Conservation (phyloP, 1,284 basidiomycete species). For the Blastosporella zonata region DNA sequence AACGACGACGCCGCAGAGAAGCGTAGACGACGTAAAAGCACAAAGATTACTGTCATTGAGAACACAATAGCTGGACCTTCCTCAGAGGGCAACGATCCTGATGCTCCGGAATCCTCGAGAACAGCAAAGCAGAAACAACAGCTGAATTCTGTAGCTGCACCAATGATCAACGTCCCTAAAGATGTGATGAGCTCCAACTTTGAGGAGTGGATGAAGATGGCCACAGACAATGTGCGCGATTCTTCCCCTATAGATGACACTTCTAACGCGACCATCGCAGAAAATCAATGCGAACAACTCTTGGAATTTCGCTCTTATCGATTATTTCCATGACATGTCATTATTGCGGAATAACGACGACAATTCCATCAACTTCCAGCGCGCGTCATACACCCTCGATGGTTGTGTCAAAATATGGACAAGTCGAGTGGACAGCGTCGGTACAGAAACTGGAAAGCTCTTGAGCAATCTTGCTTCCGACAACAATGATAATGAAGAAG, state of each 20-base stretch:
- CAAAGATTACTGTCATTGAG: slow-evolving; percentile 53
- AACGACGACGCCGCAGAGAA: slow-evolving; percentile 83
- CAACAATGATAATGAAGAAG: slow-evolving; percentile 57
- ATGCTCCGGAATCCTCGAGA: slow-evolving; percentile 40
- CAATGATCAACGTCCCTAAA: slow-evolving; percentile 60
- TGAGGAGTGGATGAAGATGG: slow-evolving; percentile 99
- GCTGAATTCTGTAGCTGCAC: slow-evolving; percentile 57
- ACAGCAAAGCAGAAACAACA: slow-evolving; percentile 57
- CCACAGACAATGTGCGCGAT: slow-evolving; percentile 88
- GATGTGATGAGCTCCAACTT: slow-evolving; percentile 88
- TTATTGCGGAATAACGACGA: slow-evolving; percentile 89
- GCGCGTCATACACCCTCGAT: slow-evolving; percentile 95
- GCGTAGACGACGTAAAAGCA: slow-evolving; percentile 69
- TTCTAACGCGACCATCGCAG: slow-evolving; percentile 39
- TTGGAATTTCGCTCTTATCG: slow-evolving; percentile 97
- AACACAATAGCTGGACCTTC: slow-evolving; percentile 53
- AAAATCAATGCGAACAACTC: slow-evolving; percentile 99
- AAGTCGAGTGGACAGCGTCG: slow-evolving; percentile 94
- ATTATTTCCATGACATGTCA: slow-evolving; percentile 99
- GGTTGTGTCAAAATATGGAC: slow-evolving; percentile 99
- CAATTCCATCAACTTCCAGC: slow-evolving; percentile 98
- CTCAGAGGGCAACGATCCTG: slow-evolving; percentile 35
- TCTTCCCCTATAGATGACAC: slow-evolving; percentile 1
- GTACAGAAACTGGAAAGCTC: slow-evolving; percentile 95
- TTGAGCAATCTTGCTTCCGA: slow-evolving; percentile 86